phyloP scores from a whole-genome alignment of 495 filamentous ascomycete genomes.

The Neurospora sp. region DNA sequence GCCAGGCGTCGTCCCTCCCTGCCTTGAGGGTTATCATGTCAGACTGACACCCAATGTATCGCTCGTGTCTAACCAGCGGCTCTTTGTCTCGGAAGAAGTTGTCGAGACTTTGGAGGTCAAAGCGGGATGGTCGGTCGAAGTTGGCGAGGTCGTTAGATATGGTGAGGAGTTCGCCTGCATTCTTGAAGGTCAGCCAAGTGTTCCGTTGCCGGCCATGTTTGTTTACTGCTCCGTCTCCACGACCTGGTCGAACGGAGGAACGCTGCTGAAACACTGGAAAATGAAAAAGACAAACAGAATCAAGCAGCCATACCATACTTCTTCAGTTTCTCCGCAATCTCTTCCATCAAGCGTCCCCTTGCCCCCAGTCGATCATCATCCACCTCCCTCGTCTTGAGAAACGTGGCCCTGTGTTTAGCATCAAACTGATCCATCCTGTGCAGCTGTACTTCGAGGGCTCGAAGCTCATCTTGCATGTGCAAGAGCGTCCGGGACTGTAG shows the following conservation, averaged over 20 bases:
- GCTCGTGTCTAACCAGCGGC: background rate
- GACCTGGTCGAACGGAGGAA: background rate
- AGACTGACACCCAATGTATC: background rate
- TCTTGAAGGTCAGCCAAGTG: background rate
- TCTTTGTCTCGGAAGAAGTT: background rate
- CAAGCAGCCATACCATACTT: background rate
- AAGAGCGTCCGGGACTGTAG: background rate
- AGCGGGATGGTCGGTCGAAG: background rate
- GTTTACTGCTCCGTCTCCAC: background rate
- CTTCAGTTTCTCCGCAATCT: background rate
- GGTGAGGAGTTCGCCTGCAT: background rate
- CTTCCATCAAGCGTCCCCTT: background rate
- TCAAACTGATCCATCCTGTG: background rate
- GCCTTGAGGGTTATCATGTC: background rate
- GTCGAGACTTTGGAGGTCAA: background rate
- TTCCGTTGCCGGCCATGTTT: background rate
- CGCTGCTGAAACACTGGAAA: background rate
- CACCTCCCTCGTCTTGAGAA: background rate
- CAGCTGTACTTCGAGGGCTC: background rate
- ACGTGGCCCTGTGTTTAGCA: background rate
- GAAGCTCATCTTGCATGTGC: background rate
- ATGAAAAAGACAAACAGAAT: background rate
- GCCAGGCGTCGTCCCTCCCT: background rate
- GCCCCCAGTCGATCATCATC: background rate
- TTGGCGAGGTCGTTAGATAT: background rate